These are phyloP conservation scores for Pyronema domesticum DNA, from an alignment of 495 filamentous ascomycete genomes.

Conservation along the genomic window DNA sequence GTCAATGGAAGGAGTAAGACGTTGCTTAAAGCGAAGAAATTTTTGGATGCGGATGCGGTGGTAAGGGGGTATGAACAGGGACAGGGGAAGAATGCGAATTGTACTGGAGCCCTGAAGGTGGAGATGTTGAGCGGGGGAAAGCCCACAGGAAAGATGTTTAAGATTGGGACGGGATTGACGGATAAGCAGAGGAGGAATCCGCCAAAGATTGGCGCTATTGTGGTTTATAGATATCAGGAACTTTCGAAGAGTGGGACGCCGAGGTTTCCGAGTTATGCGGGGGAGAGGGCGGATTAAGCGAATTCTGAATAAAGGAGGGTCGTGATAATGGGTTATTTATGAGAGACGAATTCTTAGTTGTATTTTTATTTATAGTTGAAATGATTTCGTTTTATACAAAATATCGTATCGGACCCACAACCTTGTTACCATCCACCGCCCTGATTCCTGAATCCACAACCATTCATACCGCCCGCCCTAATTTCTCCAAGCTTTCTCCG, in stretches of 20 bases:
- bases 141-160: conserved; percentile 22
- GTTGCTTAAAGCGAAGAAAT: conserved; percentile 22
- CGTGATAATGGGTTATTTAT: too few relatives aligned
- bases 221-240: conserved; percentile 24
- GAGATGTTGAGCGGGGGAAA: conserved; percentile 22
- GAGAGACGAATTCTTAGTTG: too few relatives aligned
- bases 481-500: too few relatives aligned
- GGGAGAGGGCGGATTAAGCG: conserved; percentile 20
- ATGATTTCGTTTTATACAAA: too few relatives aligned
- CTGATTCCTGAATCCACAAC: too few relatives aligned
- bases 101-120: conserved; percentile 16
- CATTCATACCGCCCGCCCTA: too few relatives aligned
- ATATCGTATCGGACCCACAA: too few relatives aligned
- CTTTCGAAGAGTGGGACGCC: conserved; percentile 18
- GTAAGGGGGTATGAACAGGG: conserved; percentile 21
- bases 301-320: too few relatives aligned
- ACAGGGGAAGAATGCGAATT: conserved; percentile 17
- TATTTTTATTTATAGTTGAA: too few relatives aligned
- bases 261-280: conserved; percentile 22
- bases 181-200: conserved; percentile 19
- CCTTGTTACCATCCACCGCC: too few relatives aligned
- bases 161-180: conserved; percentile 23
- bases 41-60: conserved; percentile 23
- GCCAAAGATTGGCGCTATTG: conserved; percentile 17
- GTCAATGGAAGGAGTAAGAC: conserved; percentile 19